phyloP scores from a whole-genome alignment of 495 filamentous ascomycete species.

The Extremus antarcticus region DNA sequence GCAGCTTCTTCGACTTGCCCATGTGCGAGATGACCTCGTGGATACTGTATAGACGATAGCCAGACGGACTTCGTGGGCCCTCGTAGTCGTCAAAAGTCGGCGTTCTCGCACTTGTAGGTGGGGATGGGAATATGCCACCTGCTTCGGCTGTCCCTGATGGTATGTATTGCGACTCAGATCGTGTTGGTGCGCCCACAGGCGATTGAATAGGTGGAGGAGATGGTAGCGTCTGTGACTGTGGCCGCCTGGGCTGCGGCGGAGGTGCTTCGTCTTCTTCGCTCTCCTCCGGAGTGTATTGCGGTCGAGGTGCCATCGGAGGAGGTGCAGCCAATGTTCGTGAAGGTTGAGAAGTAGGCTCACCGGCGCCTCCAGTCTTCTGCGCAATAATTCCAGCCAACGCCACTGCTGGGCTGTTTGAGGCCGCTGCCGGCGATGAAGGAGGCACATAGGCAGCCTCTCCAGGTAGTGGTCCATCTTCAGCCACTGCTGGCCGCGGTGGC shows the following conservation, averaged over 20 bases:
- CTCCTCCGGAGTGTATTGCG: conserved; percentile 49
- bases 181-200: conserved; percentile 31
- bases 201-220: conserved; percentile 24
- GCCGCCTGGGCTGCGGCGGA: conserved; percentile 58
- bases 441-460: conserved; percentile 17
- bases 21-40: conserved; percentile 91
- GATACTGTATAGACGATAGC: conserved; percentile 88
- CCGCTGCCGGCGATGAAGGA: conserved; percentile 16
- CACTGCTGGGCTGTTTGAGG: conserved; percentile 49
- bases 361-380: conserved; percentile 30
- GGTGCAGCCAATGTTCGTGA: conserved; percentile 28
- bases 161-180: conserved; percentile 6
- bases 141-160: conserved; percentile 22
- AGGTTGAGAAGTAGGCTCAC: conserved; percentile 21
- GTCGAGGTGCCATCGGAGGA: conserved; percentile 31
- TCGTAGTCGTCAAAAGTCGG: conserved; percentile 32
- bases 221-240: conserved; percentile 46
- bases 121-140: conserved; percentile 43
- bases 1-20: conserved; percentile 96
- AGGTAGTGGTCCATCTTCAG: conserved; percentile 20
- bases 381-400: conserved; percentile 64
- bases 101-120: conserved; percentile 39
- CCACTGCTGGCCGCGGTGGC: conserved; percentile 17
- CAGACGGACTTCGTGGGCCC: conserved; percentile 40
- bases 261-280: conserved; percentile 51